Percentiles rank a stretch among this genome's conserved stretches.
phyloP scores from a whole-genome alignment of 805 yeast species.

The Saccharomycopsis babjevae region DNA sequence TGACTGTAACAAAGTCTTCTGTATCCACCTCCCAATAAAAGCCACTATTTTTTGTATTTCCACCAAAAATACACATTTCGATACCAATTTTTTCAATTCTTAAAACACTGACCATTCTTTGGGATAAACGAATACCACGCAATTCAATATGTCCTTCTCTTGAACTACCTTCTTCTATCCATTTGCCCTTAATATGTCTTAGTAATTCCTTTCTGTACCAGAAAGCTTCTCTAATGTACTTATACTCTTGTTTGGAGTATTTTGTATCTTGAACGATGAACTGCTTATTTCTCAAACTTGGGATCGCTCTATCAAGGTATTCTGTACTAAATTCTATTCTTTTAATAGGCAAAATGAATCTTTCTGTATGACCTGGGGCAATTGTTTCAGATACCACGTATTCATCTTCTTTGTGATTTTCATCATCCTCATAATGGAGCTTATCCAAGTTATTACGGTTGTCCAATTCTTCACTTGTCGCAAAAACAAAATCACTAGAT shows the following conservation, averaged over 20 bases:
- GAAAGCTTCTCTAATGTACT: slow-evolving; percentile 50
- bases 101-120: slow-evolving; percentile 48
- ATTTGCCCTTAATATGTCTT: slow-evolving; percentile 47
- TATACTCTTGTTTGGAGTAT: slow-evolving; percentile 45
- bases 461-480: slow-evolving; percentile 22
- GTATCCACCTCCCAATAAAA: slow-evolving; percentile 27
- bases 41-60: slow-evolving; percentile 21
- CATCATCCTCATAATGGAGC: slow-evolving; percentile 17
- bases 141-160: slow-evolving; percentile 54
- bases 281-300: slow-evolving; percentile 62
- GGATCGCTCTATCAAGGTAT: slow-evolving; percentile 45
- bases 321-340: slow-evolving; percentile 37
- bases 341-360: slow-evolving; percentile 64
- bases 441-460: slow-evolving; percentile 20
- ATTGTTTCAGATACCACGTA: slow-evolving; percentile 23
- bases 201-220: slow-evolving; percentile 74
- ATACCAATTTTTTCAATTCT: slow-evolving; percentile 39
- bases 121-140: slow-evolving; percentile 52
- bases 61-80: slow-evolving; percentile 25
- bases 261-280: slow-evolving; percentile 41
- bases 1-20: slow-evolving; percentile 44
- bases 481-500: slow-evolving; percentile 19
- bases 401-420: slow-evolving; percentile 6
- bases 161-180: slow-evolving; percentile 39
- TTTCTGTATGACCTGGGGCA: slow-evolving; percentile 36